A percentile compares a stretch with the other conserved stretches of the same genome.
Evolutionary conservation across 2,329 filamentous ascomycete genomes (phyloP).

Genomic region (Aspergillus sp.): DNA sequence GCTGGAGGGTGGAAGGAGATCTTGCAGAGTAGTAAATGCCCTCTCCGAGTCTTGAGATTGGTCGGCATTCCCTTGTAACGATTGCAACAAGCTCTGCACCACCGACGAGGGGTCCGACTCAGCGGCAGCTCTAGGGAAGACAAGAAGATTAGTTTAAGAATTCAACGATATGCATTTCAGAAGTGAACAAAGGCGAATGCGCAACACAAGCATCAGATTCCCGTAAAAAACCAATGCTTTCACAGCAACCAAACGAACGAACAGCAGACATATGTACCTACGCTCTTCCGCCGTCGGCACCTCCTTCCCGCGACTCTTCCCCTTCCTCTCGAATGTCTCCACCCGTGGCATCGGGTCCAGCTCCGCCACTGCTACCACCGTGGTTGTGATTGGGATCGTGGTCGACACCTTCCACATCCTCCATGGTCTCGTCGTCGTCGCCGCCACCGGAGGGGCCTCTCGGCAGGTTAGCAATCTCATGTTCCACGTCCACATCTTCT

Average conservation of each 20-base stretch:
- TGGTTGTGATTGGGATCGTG: constrained; percentile 58
- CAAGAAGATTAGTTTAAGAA: constrained; percentile 3
- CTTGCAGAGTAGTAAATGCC: constrained; percentile 77
- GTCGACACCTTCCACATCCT: constrained; percentile 66
- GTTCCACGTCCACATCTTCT: constrained; percentile 76
- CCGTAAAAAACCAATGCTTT: too few species aligned
- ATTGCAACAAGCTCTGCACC: constrained; percentile 85
- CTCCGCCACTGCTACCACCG: constrained; percentile 69
- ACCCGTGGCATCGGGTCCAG: constrained; percentile 81
- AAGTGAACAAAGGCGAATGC: too few species aligned
- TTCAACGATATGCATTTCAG: background rate
- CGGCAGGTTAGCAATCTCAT: constrained; percentile 66
- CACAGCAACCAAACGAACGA: background rate
- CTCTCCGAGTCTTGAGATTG: constrained; percentile 55
- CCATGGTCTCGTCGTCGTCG: constrained; percentile 74
- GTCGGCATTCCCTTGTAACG: constrained; percentile 61
- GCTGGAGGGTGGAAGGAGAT: constrained; percentile 73
- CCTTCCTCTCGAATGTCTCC: constrained; percentile 91
- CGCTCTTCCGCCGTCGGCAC: constrained; percentile 97
- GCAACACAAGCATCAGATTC: too few species aligned
- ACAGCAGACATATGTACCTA: constrained; percentile 68
- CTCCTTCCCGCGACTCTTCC: constrained; percentile 81
- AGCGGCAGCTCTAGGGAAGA: constrained; percentile 54
- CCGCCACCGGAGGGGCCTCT: constrained; percentile 43
- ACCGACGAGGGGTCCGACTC: constrained; percentile 69